phyloP scores from a whole-genome alignment of 345 rosid genomes.

The Eucalyptus dawsonii region DNA sequence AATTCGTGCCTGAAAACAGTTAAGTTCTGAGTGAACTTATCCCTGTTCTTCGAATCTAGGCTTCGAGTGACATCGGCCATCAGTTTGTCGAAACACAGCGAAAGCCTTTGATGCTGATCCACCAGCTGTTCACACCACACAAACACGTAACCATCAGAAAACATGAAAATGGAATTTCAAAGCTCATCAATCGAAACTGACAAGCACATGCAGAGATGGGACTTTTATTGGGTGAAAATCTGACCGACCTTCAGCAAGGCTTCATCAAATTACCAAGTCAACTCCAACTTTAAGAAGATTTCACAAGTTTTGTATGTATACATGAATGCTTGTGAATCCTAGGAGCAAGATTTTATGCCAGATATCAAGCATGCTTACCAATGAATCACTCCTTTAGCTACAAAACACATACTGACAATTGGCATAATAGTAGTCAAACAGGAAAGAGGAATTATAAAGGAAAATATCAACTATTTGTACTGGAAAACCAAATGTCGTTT shows the following conservation, averaged over 20 bases:
- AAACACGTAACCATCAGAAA: background rate
- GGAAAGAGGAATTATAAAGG: background rate
- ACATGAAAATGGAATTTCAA: background rate
- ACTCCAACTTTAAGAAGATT: background rate
- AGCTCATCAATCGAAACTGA: background rate
- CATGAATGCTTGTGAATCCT: background rate
- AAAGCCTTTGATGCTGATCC: slow-evolving; percentile 86
- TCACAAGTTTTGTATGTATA: background rate
- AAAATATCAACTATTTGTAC: background rate
- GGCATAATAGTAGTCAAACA: background rate
- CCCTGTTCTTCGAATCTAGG: slow-evolving; percentile 90
- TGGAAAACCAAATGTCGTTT: background rate
- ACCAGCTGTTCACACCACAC: slow-evolving; percentile 43
- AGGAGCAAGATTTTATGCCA: background rate
- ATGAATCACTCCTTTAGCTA: background rate
- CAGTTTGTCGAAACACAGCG: slow-evolving; percentile 76
- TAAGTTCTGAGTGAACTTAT: slow-evolving; percentile 90
- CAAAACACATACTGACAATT: background rate
- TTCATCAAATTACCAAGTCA: background rate
- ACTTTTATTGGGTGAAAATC: background rate
- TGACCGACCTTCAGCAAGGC: background rate
- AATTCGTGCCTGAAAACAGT: slow-evolving; percentile 84
- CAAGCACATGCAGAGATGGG: background rate
- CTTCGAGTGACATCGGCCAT: slow-evolving; percentile 85
- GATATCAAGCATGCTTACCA: background rate